Percentiles rank a stretch among this genome's conserved stretches.
phyloP scores from a whole-genome alignment of 2,329 filamentous ascomycete species.

The Colletotrichum higginsianum region DNA sequence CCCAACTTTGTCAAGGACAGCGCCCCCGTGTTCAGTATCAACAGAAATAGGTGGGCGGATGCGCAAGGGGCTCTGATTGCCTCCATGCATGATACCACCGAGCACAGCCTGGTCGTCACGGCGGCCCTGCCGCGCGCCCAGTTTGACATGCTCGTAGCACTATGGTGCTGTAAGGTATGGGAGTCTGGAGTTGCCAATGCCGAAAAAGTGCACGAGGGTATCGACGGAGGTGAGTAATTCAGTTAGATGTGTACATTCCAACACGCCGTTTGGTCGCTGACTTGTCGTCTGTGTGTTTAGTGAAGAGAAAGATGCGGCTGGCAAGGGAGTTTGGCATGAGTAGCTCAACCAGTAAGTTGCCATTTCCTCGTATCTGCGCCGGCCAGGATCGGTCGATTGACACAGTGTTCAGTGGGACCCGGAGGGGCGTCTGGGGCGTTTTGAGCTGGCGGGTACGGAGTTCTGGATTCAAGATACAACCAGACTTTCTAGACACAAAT shows the following conservation, averaged over 20 bases:
- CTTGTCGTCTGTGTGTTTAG: neutral
- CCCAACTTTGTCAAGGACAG: slow-evolving; percentile 23
- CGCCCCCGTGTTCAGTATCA: slow-evolving; percentile 5
- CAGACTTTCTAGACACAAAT: neutral
- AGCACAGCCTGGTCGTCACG: slow-evolving; percentile 16
- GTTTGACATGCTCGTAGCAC: slow-evolving; percentile 18
- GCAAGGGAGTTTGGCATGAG: slow-evolving; percentile 18
- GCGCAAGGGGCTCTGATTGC: slow-evolving; percentile 5
- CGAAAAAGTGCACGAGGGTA: slow-evolving; percentile 26
- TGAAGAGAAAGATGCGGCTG: slow-evolving; percentile 22
- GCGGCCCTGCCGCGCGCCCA: slow-evolving; percentile 7
- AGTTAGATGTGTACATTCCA: neutral
- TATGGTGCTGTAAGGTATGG: slow-evolving; percentile 25
- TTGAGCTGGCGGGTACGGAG: slow-evolving; percentile 10
- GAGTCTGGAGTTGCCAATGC: slow-evolving; percentile 25
- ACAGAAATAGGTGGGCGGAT: slow-evolving; percentile 7
- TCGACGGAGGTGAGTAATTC: slow-evolving; percentile 18
- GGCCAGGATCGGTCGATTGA: neutral
- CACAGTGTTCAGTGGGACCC: neutral
- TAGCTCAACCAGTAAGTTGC: neutral
- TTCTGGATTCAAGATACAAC: neutral
- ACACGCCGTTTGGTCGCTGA: slow-evolving; percentile 8
- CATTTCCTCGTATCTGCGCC: slow-evolving; percentile 1
- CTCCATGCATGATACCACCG: slow-evolving; percentile 14
- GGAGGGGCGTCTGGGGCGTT: slow-evolving; percentile 5